These are phyloP conservation scores for Pachysandra terminalis DNA, from an alignment of 164 flowering plant genomes.

Conservation along the genomic window DNA sequence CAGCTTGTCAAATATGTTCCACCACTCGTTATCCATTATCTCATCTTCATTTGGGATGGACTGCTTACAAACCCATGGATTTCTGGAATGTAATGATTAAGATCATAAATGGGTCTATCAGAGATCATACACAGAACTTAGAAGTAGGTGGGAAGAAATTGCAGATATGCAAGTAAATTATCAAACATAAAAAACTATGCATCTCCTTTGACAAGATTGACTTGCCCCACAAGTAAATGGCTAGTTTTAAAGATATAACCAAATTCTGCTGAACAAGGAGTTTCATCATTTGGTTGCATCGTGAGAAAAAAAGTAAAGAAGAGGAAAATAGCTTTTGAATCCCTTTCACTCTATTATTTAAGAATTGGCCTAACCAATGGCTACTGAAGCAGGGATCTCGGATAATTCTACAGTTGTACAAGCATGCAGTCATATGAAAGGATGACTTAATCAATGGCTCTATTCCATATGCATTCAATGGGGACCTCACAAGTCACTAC, in stretches of 20 bases:
- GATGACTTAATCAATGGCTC: too few species aligned
- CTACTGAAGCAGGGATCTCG: too few species aligned
- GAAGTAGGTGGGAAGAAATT: neutral
- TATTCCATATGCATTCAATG: too few species aligned
- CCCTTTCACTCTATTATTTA: too few species aligned
- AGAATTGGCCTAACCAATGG: too few species aligned
- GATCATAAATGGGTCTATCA: neutral
- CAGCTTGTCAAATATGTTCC: slow-evolving; percentile 79
- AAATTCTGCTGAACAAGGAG: neutral
- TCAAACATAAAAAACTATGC: neutral
- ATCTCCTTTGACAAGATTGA: neutral
- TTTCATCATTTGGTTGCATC: neutral
- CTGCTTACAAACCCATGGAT: slow-evolving; percentile 21
- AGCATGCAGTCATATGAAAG: too few species aligned
- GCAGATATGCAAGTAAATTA: neutral
- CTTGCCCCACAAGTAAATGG: neutral
- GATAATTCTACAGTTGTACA: too few species aligned
- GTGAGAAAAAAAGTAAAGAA: too few species aligned
- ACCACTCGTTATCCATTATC: slow-evolving; percentile 57
- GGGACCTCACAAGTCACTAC: too few species aligned
- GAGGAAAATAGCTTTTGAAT: too few species aligned
- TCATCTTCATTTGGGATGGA: slow-evolving; percentile 33
- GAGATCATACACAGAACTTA: neutral
- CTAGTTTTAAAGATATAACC: too few species aligned
- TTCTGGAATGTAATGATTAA: slow-evolving; percentile 23